Percentiles rank a stretch among this genome's conserved stretches.
Conservation (phyloP, 1,139 yeast genomes). For the Candida sojae region DNA sequence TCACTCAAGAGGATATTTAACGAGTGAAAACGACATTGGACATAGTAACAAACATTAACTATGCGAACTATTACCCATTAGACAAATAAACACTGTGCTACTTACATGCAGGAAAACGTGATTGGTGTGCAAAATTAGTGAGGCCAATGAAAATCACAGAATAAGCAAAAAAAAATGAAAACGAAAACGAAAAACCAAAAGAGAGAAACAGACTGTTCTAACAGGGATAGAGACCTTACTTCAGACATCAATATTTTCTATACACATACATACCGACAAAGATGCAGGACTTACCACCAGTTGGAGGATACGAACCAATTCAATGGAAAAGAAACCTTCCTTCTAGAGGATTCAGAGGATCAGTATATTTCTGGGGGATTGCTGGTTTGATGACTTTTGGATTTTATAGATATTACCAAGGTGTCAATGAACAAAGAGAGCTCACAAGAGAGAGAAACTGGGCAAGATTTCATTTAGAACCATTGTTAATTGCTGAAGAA, state of each 20-base stretch:
- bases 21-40: too few species aligned
- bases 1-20: too few species aligned
- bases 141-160: constrained; percentile 9
- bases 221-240: too few species aligned
- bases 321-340: constrained; percentile 92
- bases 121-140: background rate
- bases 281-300: constrained; percentile 86
- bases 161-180: background rate
- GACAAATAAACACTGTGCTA: background rate
- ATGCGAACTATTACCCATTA: too few species aligned
- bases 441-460: constrained; percentile 74
- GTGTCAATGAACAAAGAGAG: constrained; percentile 78
- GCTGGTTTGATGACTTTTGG: constrained; percentile 71
- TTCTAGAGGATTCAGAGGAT: constrained; percentile 80
- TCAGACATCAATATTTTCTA: background rate
- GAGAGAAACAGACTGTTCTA: background rate
- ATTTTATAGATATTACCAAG: constrained; percentile 64
- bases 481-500: constrained; percentile 77
- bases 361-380: constrained; percentile 66
- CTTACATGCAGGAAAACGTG: background rate
- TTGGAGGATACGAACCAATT: constrained; percentile 81
- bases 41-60: too few species aligned
- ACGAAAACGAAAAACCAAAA: background rate
- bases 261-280: constrained; percentile 3
- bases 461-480: constrained; percentile 75